Evolutionary conservation across 441 rosid genomes (phyloP).

Genomic region (Daphne laureola): DNA sequence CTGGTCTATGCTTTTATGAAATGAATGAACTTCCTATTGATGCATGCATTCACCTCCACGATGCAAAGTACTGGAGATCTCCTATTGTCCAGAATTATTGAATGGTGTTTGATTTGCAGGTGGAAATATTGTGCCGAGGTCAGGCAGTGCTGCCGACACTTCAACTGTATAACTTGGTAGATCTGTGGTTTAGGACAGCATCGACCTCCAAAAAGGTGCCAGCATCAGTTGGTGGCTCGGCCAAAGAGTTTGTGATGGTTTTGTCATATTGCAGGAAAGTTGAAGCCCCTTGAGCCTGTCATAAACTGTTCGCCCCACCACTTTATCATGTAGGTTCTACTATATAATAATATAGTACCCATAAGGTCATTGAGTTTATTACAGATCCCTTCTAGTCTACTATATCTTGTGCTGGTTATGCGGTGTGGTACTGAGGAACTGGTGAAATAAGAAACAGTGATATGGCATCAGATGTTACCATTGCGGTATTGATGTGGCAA

Average conservation of each 20-base stretch:
- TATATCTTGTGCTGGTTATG: too few species aligned
- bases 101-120: conserved; percentile 22
- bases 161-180: conserved; percentile 43
- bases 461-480: too few species aligned
- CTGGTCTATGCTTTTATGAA: neutral
- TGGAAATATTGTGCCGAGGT: conserved; percentile 58
- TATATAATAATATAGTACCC: too few species aligned
- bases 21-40: neutral
- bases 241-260: conserved; percentile 66
- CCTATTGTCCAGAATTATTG: too few species aligned
- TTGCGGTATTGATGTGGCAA: too few species aligned
- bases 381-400: too few species aligned
- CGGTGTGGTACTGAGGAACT: too few species aligned
- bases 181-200: conserved; percentile 49
- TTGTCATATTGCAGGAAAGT: conserved; percentile 54
- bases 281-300: conserved; percentile 13
- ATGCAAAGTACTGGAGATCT: neutral
- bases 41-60: neutral
- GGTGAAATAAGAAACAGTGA: too few species aligned
- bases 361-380: too few species aligned
- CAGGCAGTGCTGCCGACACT: conserved; percentile 38
- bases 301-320: too few species aligned
- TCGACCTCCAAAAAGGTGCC: conserved; percentile 37
- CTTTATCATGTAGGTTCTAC: too few species aligned
- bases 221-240: conserved; percentile 47